Evolutionary conservation across 2,329 filamentous ascomycete species (phyloP).

Genomic region (Alternaria arborescens): DNA sequence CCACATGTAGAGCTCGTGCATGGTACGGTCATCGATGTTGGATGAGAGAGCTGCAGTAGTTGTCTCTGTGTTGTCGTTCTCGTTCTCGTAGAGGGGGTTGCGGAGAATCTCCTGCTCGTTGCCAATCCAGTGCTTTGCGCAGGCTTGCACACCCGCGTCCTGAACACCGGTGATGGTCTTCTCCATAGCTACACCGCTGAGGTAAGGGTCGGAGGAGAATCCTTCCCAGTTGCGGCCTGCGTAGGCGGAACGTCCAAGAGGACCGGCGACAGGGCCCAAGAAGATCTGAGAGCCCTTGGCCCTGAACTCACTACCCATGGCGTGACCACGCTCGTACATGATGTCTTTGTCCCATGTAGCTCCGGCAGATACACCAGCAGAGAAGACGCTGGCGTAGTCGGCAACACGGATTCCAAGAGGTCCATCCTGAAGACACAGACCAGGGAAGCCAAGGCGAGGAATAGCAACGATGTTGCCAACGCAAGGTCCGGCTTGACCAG

Average conservation of each 20-base stretch:
- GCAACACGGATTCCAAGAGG: constrained; percentile 48
- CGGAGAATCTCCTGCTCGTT: constrained; percentile 68
- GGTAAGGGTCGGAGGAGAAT: constrained; percentile 54
- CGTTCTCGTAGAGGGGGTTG: constrained; percentile 62
- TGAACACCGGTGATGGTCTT: constrained; percentile 53
- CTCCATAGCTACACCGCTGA: constrained; percentile 54
- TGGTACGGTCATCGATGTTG: constrained; percentile 70
- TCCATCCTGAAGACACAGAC: constrained; percentile 54
- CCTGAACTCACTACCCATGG: constrained; percentile 49
- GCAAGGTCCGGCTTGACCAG: constrained; percentile 60
- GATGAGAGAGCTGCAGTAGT: constrained; percentile 64
- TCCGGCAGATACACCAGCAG: constrained; percentile 50
- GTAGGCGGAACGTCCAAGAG: constrained; percentile 53
- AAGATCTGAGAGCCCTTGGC: constrained; percentile 53
- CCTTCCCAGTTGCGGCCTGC: constrained; percentile 58
- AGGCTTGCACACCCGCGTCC: constrained; percentile 54
- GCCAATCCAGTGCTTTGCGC: constrained; percentile 64
- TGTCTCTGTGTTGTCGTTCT: constrained; percentile 56
- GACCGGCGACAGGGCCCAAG: constrained; percentile 61
- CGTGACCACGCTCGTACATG: constrained; percentile 48
- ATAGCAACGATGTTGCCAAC: constrained; percentile 59
- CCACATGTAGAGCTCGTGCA: constrained; percentile 73
- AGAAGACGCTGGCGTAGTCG: constrained; percentile 51
- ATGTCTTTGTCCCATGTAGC: constrained; percentile 53
- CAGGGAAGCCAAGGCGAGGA: constrained; percentile 50